phyloP scores from a whole-genome alignment of 1,139 yeast species.

The Waltiozyma sp. region DNA sequence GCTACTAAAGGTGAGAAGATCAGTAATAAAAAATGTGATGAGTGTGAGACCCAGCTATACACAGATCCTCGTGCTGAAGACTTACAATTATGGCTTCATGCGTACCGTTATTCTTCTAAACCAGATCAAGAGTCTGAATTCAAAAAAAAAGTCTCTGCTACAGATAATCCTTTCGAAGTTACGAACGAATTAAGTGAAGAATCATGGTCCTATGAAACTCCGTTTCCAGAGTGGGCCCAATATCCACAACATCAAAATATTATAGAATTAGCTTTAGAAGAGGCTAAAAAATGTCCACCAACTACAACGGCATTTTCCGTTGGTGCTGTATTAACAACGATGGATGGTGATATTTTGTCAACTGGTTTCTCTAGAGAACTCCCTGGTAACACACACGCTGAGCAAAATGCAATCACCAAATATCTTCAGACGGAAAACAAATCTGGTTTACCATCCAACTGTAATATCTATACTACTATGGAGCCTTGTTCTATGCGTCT shows the following conservation, averaged over 20 bases:
- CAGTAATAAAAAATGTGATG: slow-evolving; percentile 33
- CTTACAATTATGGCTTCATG: slow-evolving; percentile 46
- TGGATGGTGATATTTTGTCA: slow-evolving; percentile 48
- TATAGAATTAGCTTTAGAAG: slow-evolving; percentile 56
- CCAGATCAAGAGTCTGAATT: slow-evolving; percentile 42
- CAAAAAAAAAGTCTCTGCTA: slow-evolving; percentile 23
- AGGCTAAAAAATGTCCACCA: slow-evolving; percentile 75
- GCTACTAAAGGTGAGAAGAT: slow-evolving; percentile 22
- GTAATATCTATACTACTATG: slow-evolving; percentile 90
- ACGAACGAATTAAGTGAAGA: not conserved
- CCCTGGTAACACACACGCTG: slow-evolving; percentile 96
- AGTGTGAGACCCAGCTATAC: slow-evolving; percentile 34
- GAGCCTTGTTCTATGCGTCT: slow-evolving; percentile 89
- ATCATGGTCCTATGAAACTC: slow-evolving; percentile 72
- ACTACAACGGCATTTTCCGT: slow-evolving; percentile 86
- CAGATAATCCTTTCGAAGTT: not conserved
- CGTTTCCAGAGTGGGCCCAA: slow-evolving; percentile 81
- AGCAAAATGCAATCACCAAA: slow-evolving; percentile 86
- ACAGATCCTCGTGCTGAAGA: slow-evolving; percentile 29
- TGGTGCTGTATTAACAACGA: slow-evolving; percentile 72
- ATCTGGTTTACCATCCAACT: slow-evolving; percentile 54
- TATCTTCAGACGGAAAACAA: slow-evolving; percentile 34
- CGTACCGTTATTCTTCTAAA: slow-evolving; percentile 34
- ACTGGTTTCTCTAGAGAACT: slow-evolving; percentile 87
- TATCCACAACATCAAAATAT: slow-evolving; percentile 37